phyloP scores from a whole-genome alignment of 768 basidiomycete genomes.

The Kwoniella mangroviensis region DNA sequence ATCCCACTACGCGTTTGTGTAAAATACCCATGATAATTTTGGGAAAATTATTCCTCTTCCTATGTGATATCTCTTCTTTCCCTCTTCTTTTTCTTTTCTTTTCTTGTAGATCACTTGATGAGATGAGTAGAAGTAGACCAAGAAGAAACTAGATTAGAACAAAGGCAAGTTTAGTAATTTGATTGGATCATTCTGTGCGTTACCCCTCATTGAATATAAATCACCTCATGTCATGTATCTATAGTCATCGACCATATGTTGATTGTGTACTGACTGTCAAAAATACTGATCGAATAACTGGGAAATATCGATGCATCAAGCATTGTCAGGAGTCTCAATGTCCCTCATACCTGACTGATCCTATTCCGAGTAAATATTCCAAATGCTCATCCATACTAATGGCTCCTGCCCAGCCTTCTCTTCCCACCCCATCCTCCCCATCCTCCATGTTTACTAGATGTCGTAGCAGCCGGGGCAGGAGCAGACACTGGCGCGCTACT shows the following conservation, averaged over 20 bases:
- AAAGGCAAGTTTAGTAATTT: neutral
- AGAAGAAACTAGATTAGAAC: no score
- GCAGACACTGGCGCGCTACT: neutral
- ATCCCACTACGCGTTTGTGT: slow-evolving; percentile 4
- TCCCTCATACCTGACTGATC: no score
- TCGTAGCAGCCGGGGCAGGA: neutral
- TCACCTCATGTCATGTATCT: slow-evolving; percentile 15
- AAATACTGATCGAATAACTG: no score
- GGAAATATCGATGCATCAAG: neutral
- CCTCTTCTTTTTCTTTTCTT: neutral
- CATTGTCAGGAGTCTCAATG: neutral
- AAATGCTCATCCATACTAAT: neutral
- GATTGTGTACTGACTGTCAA: no score
- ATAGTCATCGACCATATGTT: neutral
- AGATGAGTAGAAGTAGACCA: neutral
- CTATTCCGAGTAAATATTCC: neutral
- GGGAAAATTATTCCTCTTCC: neutral
- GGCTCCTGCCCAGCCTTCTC: neutral
- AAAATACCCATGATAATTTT: neutral
- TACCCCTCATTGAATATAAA: neutral
- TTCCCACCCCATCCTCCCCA: slow-evolving; percentile 16
- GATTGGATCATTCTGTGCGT: neutral
- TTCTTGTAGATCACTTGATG: neutral
- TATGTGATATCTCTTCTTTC: neutral
- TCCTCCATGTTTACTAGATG: neutral